Conservation (phyloP, 371 early-diverging fungal genomes). For the Mucor plumbeus region DNA sequence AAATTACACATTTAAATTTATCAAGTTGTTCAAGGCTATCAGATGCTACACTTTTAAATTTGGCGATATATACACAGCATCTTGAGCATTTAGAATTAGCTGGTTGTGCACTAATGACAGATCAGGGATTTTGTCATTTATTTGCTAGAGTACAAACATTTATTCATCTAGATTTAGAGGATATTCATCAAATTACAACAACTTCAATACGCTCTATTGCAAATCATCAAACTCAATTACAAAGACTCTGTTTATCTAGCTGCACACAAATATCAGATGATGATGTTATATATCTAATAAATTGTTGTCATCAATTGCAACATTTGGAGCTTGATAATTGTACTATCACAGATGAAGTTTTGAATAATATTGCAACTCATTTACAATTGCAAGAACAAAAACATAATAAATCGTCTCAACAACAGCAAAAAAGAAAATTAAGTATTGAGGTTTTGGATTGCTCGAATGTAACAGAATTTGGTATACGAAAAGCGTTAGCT, state of each 20-base stretch:
- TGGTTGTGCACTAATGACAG: constrained; percentile 51
- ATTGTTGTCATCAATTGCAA: constrained; percentile 34
- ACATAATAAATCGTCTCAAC: no score
- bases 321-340: constrained; percentile 51
- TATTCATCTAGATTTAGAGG: constrained; percentile 59
- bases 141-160: constrained; percentile 47
- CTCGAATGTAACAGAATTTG: constrained; percentile 46
- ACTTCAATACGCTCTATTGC: constrained; percentile 54
- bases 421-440: constrained; percentile 19
- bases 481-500: constrained; percentile 38
- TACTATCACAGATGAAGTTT: constrained; percentile 40
- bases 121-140: constrained; percentile 53
- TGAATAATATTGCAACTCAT: constrained; percentile 36
- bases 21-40: constrained; percentile 56
- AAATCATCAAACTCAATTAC: constrained; percentile 39
- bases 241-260: constrained; percentile 55
- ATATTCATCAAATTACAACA: constrained; percentile 53
- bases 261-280: constrained; percentile 57
- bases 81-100: constrained; percentile 60
- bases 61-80: constrained; percentile 39
- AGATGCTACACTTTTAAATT: constrained; percentile 41
- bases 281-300: constrained; percentile 43
- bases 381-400: constrained; percentile 14
- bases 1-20: constrained; percentile 54
- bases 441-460: constrained; percentile 53